Conservation (phyloP, 1,284 basidiomycete genomes). For the Cutaneotrichosporon cutaneum region DNA sequence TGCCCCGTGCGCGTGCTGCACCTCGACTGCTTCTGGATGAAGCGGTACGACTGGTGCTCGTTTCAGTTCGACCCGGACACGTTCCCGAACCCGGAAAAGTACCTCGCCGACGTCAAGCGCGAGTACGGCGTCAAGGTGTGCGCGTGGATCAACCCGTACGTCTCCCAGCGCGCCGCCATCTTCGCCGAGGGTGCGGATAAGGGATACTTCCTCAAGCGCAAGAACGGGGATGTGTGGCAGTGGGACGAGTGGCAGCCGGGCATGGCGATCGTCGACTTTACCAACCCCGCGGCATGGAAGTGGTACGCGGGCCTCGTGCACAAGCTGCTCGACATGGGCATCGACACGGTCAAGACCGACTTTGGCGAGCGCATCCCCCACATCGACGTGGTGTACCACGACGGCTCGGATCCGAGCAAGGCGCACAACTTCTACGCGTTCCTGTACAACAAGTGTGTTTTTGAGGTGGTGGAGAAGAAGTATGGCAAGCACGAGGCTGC, state of each 20-base stretch:
- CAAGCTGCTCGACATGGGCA: conserved; percentile 65
- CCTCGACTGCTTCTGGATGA: conserved; percentile 78
- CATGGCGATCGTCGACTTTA: conserved; percentile 65
- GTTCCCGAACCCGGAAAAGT: conserved; percentile 69
- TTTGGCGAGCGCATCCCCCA: conserved; percentile 68
- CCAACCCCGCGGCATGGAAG: conserved; percentile 65
- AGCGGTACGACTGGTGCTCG: conserved; percentile 73
- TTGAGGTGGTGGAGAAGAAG: conserved; percentile 60
- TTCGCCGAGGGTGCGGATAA: conserved; percentile 67
- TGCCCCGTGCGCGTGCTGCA: conserved; percentile 75
- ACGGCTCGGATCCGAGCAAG: conserved; percentile 63
- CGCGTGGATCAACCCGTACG: conserved; percentile 60
- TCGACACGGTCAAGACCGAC: conserved; percentile 65
- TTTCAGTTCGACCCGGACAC: conserved; percentile 73
- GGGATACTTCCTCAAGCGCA: conserved; percentile 68
- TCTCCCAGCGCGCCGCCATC: conserved; percentile 63
- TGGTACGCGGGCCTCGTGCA: conserved; percentile 66
- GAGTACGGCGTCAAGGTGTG: conserved; percentile 69
- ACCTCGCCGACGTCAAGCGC: conserved; percentile 64
- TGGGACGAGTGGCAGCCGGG: conserved; percentile 43
- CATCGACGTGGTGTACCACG: conserved; percentile 62
- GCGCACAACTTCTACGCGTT: conserved; percentile 59
- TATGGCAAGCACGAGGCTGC: conserved; percentile 67
- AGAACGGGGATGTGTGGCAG: conserved; percentile 70
- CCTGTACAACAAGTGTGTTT: conserved; percentile 69